A percentile compares a stretch with the other conserved stretches of the same genome.
Evolutionary conservation across 306 rosid species (phyloP).

Genomic region (Pyrus pyrifolia): DNA sequence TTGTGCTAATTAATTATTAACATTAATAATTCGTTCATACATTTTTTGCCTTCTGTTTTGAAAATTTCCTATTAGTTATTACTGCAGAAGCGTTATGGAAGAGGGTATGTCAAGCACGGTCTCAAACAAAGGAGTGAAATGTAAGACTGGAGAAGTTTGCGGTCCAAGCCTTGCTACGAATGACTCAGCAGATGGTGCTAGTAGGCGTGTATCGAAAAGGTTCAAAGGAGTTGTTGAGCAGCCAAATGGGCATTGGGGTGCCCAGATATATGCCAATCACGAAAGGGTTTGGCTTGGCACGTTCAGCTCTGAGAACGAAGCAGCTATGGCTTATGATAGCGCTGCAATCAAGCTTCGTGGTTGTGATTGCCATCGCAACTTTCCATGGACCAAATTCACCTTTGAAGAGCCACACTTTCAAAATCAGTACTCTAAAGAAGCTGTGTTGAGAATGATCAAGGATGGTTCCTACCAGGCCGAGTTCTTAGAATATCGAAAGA

Average conservation of each 20-base stretch:
- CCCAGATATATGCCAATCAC: constrained; percentile 28
- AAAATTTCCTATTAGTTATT: too few relatives aligned
- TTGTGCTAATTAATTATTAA: background rate
- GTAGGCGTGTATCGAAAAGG: background rate
- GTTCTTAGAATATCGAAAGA: constrained; percentile 14
- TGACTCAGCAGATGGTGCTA: background rate
- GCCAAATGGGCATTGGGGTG: constrained; percentile 34
- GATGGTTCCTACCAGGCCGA: constrained; percentile 26
- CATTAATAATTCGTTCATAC: too few relatives aligned
- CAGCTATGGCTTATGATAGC: constrained; percentile 36
- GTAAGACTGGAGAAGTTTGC: background rate
- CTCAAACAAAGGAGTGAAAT: constrained; percentile 1
- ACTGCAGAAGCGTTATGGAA: constrained; percentile 20
- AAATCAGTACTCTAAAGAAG: constrained; percentile 14
- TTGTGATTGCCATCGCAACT: constrained; percentile 21
- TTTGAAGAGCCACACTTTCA: constrained; percentile 27
- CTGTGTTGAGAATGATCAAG: constrained; percentile 30
- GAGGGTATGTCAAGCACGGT: constrained; percentile 23
- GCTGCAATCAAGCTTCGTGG: constrained; percentile 31
- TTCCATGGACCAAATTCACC: constrained; percentile 18
- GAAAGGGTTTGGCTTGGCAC: constrained; percentile 31
- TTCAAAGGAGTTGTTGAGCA: constrained; percentile 25
- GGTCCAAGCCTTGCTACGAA: background rate
- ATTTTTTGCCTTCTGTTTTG: too few relatives aligned
- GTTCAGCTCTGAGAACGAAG: constrained; percentile 24